Percentiles rank a stretch among this genome's conserved stretches.
These are phyloP conservation scores for Arthrobotrys sinensis DNA, from an alignment of 2,329 filamentous ascomycete species.

Conservation along the genomic window DNA sequence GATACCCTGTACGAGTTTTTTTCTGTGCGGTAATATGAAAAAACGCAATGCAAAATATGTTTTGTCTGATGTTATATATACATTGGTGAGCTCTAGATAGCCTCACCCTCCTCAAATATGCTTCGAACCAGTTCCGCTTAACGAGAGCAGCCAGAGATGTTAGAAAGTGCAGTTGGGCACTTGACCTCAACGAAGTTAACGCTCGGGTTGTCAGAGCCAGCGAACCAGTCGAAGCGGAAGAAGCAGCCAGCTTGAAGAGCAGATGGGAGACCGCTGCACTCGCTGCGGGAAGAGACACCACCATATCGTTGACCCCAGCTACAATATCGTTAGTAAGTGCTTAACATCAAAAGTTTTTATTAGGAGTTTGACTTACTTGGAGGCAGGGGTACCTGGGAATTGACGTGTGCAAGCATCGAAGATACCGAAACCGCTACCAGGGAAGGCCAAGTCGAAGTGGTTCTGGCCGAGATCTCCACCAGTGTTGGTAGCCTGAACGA, in stretches of 20 bases:
- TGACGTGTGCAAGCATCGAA: constrained; percentile 72
- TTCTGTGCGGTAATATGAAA: constrained; percentile 5
- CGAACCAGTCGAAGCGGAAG: constrained; percentile 78
- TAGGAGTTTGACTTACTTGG: constrained; percentile 40
- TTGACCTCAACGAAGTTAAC: constrained; percentile 74
- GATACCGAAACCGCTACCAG: constrained; percentile 71
- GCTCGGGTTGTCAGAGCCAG: constrained; percentile 73
- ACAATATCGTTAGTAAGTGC: constrained; percentile 66
- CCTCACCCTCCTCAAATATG: background rate
- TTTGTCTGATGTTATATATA: constrained; percentile 26
- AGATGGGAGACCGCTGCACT: constrained; percentile 73
- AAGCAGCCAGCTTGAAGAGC: constrained; percentile 74
- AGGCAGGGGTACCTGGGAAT: constrained; percentile 65
- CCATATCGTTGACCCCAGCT: constrained; percentile 75
- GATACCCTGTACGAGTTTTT: constrained; percentile 28
- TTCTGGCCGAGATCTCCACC: constrained; percentile 73
- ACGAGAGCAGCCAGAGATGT: constrained; percentile 56
- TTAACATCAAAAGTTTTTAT: background rate
- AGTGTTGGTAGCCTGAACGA: constrained; percentile 77
- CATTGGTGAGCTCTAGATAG: background rate
- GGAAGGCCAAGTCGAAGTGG: constrained; percentile 73
- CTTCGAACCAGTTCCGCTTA: background rate
- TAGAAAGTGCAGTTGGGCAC: constrained; percentile 71
- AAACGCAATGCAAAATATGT: constrained; percentile 1
- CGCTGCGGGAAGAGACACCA: constrained; percentile 71